These are phyloP conservation scores for Pugionium cornutum DNA, from an alignment of 345 rosid genomes.

Conservation along the genomic window DNA sequence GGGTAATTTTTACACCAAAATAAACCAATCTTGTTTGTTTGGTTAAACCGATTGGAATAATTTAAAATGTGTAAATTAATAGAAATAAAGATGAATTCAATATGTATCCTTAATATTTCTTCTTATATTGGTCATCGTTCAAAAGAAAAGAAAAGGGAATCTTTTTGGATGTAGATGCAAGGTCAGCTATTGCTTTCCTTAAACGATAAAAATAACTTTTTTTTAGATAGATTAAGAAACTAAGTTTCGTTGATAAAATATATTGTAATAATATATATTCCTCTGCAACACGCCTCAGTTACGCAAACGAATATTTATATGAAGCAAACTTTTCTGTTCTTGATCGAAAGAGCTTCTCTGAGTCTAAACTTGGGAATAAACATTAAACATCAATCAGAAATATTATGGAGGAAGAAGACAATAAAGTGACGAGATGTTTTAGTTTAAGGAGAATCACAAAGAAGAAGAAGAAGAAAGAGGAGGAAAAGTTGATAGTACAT, in stretches of 20 bases:
- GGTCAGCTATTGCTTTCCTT: slow-evolving; percentile 36
- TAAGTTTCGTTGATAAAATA: neutral
- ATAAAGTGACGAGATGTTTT: slow-evolving; percentile 32
- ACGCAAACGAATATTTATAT: slow-evolving; percentile 9
- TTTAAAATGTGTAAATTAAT: neutral
- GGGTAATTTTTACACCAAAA: neutral
- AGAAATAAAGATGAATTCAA: neutral
- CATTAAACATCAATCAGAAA: slow-evolving; percentile 11
- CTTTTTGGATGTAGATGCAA: neutral
- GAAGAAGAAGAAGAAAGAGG: slow-evolving; percentile 37
- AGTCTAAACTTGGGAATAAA: slow-evolving; percentile 16
- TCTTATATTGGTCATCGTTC: neutral
- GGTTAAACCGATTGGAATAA: slow-evolving; percentile 9
- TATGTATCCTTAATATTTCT: neutral
- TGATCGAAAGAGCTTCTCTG: slow-evolving; percentile 21
- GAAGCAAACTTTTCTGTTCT: neutral
- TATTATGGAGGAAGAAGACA: slow-evolving; percentile 36
- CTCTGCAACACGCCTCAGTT: slow-evolving; percentile 25
- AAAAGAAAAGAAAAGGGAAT: neutral
- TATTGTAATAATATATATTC: slow-evolving; percentile 14
- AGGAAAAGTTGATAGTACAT: slow-evolving; percentile 30
- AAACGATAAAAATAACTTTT: slow-evolving; percentile 16
- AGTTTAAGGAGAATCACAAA: slow-evolving; percentile 28
- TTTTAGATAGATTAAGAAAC: slow-evolving; percentile 12
- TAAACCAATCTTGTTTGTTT: slow-evolving; percentile 6